phyloP scores from a whole-genome alignment of 2,329 filamentous ascomycete genomes.

The Colletotrichum lindemuthianum region DNA sequence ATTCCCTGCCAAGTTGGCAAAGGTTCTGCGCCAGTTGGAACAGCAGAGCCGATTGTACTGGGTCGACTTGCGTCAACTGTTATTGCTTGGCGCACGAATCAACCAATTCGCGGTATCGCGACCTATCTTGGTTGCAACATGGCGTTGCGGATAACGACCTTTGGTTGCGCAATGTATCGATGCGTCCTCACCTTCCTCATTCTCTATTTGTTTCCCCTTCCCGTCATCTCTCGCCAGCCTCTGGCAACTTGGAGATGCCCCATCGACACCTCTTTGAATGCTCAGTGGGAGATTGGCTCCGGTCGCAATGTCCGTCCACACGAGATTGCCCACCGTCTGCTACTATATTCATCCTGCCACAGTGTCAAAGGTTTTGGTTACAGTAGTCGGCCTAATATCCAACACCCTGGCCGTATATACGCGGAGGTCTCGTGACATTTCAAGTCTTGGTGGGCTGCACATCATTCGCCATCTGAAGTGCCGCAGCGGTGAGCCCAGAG shows the following conservation, averaged over 20 bases:
- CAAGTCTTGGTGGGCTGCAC: too few species aligned
- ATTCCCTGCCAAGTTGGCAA: slow-evolving; percentile 1
- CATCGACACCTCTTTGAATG: neutral
- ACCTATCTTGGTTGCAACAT: neutral
- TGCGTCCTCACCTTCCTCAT: too few species aligned
- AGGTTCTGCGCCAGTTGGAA: slow-evolving; percentile 1
- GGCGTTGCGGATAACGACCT: neutral
- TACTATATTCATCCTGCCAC: slow-evolving; percentile 8
- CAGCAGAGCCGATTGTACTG: neutral
- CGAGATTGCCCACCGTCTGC: slow-evolving; percentile 18
- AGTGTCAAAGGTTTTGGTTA: neutral
- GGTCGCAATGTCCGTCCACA: slow-evolving; percentile 17
- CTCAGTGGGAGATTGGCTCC: slow-evolving; percentile 23
- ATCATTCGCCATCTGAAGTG: neutral
- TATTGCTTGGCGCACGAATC: neutral
- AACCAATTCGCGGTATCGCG: neutral
- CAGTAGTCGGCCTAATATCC: slow-evolving; percentile 4
- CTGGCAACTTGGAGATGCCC: slow-evolving; percentile 13
- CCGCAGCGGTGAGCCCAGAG: neutral
- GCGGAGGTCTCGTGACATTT: slow-evolving; percentile 4
- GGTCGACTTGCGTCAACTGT: slow-evolving; percentile 7
- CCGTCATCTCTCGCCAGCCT: neutral
- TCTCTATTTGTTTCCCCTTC: too few species aligned
- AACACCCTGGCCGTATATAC: neutral
- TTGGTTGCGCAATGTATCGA: too few species aligned